Evolutionary conservation across 2,329 filamentous ascomycete genomes (phyloP), one percentile per base, ranked within the genome.

Genomic region (Xenoacremonium recifei): DNA sequence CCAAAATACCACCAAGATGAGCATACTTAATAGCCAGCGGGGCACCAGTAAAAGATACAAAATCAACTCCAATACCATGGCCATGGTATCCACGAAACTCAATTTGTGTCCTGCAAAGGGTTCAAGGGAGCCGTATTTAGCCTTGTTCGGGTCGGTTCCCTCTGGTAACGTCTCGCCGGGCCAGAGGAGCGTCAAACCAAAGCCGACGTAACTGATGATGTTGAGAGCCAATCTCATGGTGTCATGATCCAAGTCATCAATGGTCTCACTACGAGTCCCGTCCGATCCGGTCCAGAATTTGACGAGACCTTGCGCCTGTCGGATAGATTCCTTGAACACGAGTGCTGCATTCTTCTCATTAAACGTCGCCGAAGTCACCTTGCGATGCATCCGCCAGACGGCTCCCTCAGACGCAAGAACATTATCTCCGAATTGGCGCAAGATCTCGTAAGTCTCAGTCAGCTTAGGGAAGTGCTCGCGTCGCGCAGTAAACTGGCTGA

Each of bases 331-430:
- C 7, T 66, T 67, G 63, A 83, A 88, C 2, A 87, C 81, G 19
- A 87, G 61, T 12, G 75, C 71, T 42, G 87, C 84, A 61, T 89
- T 91, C 65, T 77, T 82, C 67, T 92, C 87, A 43, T 84, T 88
- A 63, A 92, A 91, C 4, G 80, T 80, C 1, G 85, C 80, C 20
- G 82, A 79, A 1, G 82, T 85, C 32, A 83, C 76, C 64, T 86
- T 89, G 47, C 87, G 78, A 61, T 92, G 87, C 64, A 79, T 74
- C 21, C 82, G 81, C 87, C 86, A 92, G 20, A 76, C 65, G 1
- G 70, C 59, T 2, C 86, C 86, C 61, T 91, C 87, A 3, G 83
- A 81, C 0, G 80, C 80, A 17, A 91, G 65, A 2, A 91, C 75
- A 58, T 88, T 92, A 42, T 80, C 73, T 25, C 87, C 87, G 59